A percentile compares a stretch with the other conserved stretches of the same genome.
phyloP scores from a whole-genome alignment of 176 grass and related monocot species.

The Ensete glaucum region DNA sequence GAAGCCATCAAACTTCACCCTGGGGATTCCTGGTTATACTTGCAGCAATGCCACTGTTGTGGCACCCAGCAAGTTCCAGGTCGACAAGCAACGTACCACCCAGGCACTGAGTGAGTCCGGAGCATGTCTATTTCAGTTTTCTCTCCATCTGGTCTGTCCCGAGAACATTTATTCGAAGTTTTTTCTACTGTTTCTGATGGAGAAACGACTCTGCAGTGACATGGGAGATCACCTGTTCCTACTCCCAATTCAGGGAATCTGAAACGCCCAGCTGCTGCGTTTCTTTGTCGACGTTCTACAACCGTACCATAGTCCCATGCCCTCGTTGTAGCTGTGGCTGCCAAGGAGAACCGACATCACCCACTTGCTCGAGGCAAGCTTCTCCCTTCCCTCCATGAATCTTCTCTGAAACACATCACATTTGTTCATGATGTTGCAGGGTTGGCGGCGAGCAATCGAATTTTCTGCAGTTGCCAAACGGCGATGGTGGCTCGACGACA shows the following conservation, averaged over 20 bases:
- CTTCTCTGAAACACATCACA: neutral
- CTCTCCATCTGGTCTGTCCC: neutral
- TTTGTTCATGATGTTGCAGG: slow-evolving; percentile 1
- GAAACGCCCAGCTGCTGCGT: slow-evolving; percentile 45
- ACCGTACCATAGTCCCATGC: slow-evolving; percentile 41
- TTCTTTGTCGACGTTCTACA: slow-evolving; percentile 61
- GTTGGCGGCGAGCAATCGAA: neutral
- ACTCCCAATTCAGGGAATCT: slow-evolving; percentile 59
- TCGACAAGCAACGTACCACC: slow-evolving; percentile 16
- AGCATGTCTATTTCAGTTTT: neutral
- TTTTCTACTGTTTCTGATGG: neutral
- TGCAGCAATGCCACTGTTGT: slow-evolving; percentile 42
- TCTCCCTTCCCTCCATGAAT: no score
- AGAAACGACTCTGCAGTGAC: slow-evolving; percentile 32
- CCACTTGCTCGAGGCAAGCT: slow-evolving; percentile 34
- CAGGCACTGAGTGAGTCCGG: slow-evolving; percentile 37
- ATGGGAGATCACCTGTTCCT: slow-evolving; percentile 58
- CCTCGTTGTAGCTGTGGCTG: slow-evolving; percentile 51
- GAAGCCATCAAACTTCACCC: slow-evolving; percentile 39
- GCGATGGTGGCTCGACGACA: neutral
- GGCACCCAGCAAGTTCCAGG: slow-evolving; percentile 27
- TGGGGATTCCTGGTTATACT: slow-evolving; percentile 60
- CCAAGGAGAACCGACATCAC: neutral
- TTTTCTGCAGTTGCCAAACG: neutral
- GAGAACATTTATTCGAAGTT: neutral